Evolutionary conservation across 2,329 filamentous ascomycete genomes (phyloP).

Genomic region (Colletotrichum lindemuthianum): DNA sequence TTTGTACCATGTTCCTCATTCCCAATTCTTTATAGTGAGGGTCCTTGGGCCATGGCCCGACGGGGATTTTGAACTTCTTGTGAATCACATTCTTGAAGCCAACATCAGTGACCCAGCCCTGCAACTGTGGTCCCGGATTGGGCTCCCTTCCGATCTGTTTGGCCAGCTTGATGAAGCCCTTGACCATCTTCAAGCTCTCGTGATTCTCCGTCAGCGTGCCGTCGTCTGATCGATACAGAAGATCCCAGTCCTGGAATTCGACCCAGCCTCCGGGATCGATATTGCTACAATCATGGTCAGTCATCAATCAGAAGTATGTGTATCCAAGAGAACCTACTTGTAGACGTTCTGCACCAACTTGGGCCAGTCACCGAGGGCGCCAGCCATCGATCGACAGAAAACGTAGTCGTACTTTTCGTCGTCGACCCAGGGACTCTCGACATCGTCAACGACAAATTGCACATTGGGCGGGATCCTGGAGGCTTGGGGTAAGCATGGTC

Average conservation of each 20-base stretch:
- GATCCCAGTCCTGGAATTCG: slow-evolving; percentile 40
- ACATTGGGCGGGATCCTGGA: slow-evolving; percentile 68
- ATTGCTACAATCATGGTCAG: slow-evolving; percentile 29
- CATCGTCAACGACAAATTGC: slow-evolving; percentile 73
- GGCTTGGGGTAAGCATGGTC: background rate
- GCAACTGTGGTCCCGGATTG: slow-evolving; percentile 41
- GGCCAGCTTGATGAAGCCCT: slow-evolving; percentile 36
- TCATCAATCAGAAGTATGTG: too few species aligned
- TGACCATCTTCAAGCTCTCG: slow-evolving; percentile 32
- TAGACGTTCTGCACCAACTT: slow-evolving; percentile 9
- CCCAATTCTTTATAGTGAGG: slow-evolving; percentile 45
- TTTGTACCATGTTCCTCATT: slow-evolving; percentile 28
- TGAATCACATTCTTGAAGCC: slow-evolving; percentile 49
- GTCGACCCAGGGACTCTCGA: slow-evolving; percentile 60
- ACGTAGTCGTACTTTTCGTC: slow-evolving; percentile 46
- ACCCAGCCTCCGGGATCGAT: slow-evolving; percentile 47
- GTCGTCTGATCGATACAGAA: slow-evolving; percentile 38
- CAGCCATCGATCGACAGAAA: slow-evolving; percentile 37
- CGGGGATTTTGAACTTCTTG: slow-evolving; percentile 44
- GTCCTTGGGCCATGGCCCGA: slow-evolving; percentile 51
- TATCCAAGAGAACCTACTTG: background rate
- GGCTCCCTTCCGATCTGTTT: slow-evolving; percentile 39
- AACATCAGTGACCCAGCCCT: slow-evolving; percentile 46
- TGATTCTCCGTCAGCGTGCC: slow-evolving; percentile 33
- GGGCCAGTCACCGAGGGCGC: slow-evolving; percentile 12